A percentile compares a stretch with the other conserved stretches of the same genome.
Conservation (phyloP, 106 monocot genomes). For the Cymbidium sinense region DNA sequence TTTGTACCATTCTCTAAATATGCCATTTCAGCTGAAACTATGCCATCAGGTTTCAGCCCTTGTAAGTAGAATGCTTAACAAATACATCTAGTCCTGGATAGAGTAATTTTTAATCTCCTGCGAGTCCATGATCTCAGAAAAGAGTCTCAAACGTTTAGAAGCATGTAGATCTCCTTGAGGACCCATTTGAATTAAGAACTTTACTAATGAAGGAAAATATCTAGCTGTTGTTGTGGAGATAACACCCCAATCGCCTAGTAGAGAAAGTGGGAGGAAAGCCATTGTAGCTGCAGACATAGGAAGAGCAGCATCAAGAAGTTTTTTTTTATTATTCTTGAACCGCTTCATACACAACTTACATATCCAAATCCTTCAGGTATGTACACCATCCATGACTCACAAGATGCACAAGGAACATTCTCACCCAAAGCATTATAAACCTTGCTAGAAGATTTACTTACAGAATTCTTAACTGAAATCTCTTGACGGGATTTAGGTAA, state of each 20-base stretch:
- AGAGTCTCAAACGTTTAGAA: conserved; percentile 84
- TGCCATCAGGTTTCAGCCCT: conserved; percentile 81
- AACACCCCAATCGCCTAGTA: conserved; percentile 79
- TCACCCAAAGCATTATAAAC: conserved; percentile 94
- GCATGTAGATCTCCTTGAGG: conserved; percentile 86
- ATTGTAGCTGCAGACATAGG: conserved; percentile 86
- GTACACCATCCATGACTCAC: conserved; percentile 97
- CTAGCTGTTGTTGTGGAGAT: conserved; percentile 73
- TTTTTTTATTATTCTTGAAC: conserved; percentile 84
- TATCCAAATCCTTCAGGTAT: conserved; percentile 91
- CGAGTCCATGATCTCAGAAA: conserved; percentile 85
- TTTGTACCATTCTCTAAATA: too few relatives aligned
- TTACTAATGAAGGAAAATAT: conserved; percentile 83
- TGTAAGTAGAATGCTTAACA: conserved; percentile 79
- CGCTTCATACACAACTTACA: conserved; percentile 53
- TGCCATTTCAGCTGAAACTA: conserved; percentile 90
- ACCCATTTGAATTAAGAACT: conserved; percentile 84
- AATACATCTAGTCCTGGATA: conserved; percentile 79
- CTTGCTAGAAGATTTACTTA: conserved; percentile 97
- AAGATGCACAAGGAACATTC: conserved; percentile 72
- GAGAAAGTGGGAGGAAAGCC: conserved; percentile 86
- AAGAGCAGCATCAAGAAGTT: conserved; percentile 70
- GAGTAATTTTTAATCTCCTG: conserved; percentile 73
- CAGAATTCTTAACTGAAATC: conserved; percentile 83
- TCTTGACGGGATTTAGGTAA: conserved; percentile 82